Evolutionary conservation across 2,329 filamentous ascomycete species (phyloP).

Genomic region (Xylaria sp.): DNA sequence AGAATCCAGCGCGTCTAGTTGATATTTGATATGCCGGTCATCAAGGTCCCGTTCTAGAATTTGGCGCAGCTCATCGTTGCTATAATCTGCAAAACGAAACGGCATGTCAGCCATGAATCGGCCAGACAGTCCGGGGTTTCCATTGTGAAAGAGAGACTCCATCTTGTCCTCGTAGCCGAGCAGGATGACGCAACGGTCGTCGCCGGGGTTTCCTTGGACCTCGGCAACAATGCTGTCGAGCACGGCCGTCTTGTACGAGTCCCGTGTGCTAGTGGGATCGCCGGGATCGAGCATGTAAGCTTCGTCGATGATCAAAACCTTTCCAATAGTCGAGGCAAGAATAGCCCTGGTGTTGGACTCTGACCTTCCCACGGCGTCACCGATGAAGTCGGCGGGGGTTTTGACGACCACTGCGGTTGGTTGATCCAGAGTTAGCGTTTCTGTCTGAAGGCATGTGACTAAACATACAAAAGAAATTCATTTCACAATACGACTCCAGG

Average conservation of each 20-base stretch:
- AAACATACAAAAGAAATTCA: too few species aligned
- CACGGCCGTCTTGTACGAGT: neutral
- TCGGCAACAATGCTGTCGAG: neutral
- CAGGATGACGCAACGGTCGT: neutral
- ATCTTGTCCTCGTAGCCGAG: neutral
- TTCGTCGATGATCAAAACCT: neutral
- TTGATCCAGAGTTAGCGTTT: too few species aligned
- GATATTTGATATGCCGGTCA: too few species aligned
- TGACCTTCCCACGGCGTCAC: neutral
- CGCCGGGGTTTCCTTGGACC: neutral
- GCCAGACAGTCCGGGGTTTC: neutral
- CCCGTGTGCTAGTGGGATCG: neutral
- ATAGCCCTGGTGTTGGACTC: neutral
- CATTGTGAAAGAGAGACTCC: neutral
- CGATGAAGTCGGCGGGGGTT: neutral
- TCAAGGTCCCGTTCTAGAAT: too few species aligned
- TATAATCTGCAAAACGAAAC: too few species aligned
- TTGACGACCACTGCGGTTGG: neutral
- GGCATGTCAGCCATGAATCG: neutral
- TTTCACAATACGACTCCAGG: too few species aligned
- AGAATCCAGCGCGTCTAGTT: too few species aligned
- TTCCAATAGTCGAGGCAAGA: neutral
- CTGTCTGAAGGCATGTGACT: too few species aligned
- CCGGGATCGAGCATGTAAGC: conserved; percentile 1
- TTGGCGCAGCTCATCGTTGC: too few species aligned